Evolutionary conservation across 495 filamentous ascomycete species (phyloP).

Genomic region (Cercophora samala): DNA sequence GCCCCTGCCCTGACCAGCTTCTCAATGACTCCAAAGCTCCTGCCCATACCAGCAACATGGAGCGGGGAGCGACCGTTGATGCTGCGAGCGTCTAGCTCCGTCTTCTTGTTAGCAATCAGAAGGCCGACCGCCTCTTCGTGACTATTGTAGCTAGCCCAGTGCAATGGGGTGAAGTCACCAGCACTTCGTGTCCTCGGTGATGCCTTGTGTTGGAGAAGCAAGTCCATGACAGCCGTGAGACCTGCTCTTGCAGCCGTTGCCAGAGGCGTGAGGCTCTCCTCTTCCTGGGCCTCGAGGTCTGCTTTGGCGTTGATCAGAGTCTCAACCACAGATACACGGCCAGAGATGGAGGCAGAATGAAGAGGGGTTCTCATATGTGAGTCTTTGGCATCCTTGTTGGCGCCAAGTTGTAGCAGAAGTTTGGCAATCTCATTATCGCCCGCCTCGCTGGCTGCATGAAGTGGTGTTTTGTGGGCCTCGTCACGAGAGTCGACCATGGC

Average conservation of each 20-base stretch:
- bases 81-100: too few species aligned
- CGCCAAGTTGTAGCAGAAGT: too few species aligned
- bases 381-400: too few species aligned
- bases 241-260: too few species aligned
- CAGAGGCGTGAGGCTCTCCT: too few species aligned
- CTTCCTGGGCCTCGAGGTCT: too few species aligned
- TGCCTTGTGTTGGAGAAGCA: background rate
- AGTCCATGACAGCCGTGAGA: too few species aligned
- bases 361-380: too few species aligned
- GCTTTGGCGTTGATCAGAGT: background rate
- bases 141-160: conserved; percentile 15
- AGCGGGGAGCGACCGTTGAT: too few species aligned
- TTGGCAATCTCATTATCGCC: conserved; percentile 12
- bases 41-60: conserved; percentile 3
- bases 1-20: conserved; percentile 13
- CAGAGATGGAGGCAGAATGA: too few species aligned
- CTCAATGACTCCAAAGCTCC: conserved; percentile 13
- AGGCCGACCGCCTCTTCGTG: conserved; percentile 9
- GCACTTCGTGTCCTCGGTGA: conserved; percentile 3
- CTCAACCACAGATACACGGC: too few species aligned
- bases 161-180: conserved; percentile 9
- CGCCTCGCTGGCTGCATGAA: conserved; percentile 9
- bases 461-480: conserved; percentile 6
- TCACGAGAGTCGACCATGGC: conserved; percentile 14
- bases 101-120: too few species aligned